Evolutionary conservation across 257 asterid genomes (phyloP).

Genomic region (Cruciata laevipes): DNA sequence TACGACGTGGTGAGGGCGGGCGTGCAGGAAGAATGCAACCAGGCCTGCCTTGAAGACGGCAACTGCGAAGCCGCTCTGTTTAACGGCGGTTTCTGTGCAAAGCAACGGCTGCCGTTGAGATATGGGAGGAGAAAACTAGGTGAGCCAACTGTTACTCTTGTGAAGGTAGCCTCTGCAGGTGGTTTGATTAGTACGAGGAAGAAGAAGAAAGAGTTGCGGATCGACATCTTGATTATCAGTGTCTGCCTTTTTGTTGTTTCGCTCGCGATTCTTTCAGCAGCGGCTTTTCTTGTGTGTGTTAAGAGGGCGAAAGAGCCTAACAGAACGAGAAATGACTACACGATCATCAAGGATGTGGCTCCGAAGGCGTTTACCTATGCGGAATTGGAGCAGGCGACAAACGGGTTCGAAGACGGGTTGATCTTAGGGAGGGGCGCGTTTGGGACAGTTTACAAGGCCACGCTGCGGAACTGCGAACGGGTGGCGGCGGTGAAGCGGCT

Average conservation of each 20-base stretch:
- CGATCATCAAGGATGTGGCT: conserved; percentile 5
- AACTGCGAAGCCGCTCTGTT: conserved; percentile 44
- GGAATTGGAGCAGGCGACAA: conserved; percentile 12
- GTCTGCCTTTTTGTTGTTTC: background rate
- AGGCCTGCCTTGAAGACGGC: conserved; percentile 43
- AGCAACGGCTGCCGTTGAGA: conserved; percentile 46
- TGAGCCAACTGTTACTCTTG: conserved; percentile 27
- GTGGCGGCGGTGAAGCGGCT: conserved; percentile 41
- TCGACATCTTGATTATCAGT: background rate
- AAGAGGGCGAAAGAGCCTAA: background rate
- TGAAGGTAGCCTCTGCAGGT: conserved; percentile 18
- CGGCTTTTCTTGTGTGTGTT: background rate
- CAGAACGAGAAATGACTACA: background rate
- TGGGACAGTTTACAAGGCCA: conserved; percentile 13
- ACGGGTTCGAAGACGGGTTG: conserved; percentile 4
- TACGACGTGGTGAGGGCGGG: background rate
- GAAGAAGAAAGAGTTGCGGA: background rate
- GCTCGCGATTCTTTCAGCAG: background rate
- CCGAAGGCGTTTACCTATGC: background rate
- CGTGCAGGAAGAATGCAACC: conserved; percentile 25
- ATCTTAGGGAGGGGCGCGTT: conserved; percentile 14
- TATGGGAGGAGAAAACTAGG: conserved; percentile 22
- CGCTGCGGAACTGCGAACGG: conserved; percentile 10
- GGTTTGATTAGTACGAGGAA: background rate
- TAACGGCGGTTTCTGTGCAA: conserved; percentile 20